These are phyloP conservation scores for Pichia manshurica DNA, from an alignment of 805 yeast genomes.

Conservation along the genomic window DNA sequence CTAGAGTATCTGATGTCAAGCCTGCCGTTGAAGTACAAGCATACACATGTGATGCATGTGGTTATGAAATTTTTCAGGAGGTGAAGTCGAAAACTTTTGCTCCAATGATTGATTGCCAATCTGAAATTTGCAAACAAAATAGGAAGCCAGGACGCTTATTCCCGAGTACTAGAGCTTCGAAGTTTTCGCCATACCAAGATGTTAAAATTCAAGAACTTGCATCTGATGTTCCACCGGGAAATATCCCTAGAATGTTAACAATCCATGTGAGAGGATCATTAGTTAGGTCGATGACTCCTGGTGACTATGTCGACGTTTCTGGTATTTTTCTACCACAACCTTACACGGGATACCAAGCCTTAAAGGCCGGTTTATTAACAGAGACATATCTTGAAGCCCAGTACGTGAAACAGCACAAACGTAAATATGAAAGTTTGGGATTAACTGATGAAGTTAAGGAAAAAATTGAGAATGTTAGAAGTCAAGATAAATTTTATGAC, in stretches of 20 bases:
- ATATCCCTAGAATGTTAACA: conserved; percentile 83
- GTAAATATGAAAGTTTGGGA: conserved; percentile 66
- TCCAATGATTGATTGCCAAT: conserved; percentile 84
- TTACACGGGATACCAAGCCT: conserved; percentile 90
- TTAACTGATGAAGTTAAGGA: conserved; percentile 50
- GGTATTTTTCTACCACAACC: conserved; percentile 94
- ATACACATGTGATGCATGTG: conserved; percentile 96
- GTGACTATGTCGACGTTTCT: conserved; percentile 88
- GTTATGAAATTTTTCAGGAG: conserved; percentile 94
- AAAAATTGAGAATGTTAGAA: conserved; percentile 49
- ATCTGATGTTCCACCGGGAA: conserved; percentile 96
- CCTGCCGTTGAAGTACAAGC: conserved; percentile 90
- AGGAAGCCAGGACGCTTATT: conserved; percentile 82
- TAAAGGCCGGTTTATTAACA: conserved; percentile 87
- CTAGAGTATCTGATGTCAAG: conserved; percentile 93
- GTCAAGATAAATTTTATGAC: conserved; percentile 68
- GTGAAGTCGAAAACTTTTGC: conserved; percentile 77
- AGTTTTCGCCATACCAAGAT: conserved; percentile 92
- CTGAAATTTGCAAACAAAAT: conserved; percentile 71
- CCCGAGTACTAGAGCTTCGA: conserved; percentile 92
- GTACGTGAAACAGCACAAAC: conserved; percentile 78
- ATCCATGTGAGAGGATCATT: conserved; percentile 89
- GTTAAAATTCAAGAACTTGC: conserved; percentile 92
- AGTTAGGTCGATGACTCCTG: conserved; percentile 84
- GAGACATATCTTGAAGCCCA: conserved; percentile 93